Evolutionary conservation across 1,284 basidiomycete genomes (phyloP).

Genomic region (Ganoderma leucocontextum): DNA sequence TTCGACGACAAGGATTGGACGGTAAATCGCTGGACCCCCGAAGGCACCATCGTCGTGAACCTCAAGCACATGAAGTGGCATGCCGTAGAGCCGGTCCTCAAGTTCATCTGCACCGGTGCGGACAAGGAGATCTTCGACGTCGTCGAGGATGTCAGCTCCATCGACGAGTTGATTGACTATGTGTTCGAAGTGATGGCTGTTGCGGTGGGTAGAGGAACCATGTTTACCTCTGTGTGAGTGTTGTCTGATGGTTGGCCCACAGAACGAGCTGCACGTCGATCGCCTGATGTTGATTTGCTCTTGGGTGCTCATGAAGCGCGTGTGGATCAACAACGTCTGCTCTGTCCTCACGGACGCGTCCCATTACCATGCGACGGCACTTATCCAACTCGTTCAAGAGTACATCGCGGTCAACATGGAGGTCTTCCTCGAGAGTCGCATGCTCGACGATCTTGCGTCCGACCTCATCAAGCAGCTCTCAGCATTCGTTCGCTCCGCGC

Average conservation of each 20-base stretch:
- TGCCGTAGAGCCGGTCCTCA: conserved; percentile 80
- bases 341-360: conserved; percentile 86
- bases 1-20: conserved; percentile 91
- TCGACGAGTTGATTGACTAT: conserved; percentile 88
- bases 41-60: conserved; percentile 69
- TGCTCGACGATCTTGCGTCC: conserved; percentile 80
- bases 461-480: conserved; percentile 78
- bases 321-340: conserved; percentile 83
- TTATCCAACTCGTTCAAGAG: conserved; percentile 79
- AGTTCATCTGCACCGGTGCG: conserved; percentile 82
- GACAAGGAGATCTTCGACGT: conserved; percentile 81
- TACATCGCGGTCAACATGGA: conserved; percentile 91
- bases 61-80: conserved; percentile 82
- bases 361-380: conserved; percentile 77
- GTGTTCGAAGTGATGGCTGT: conserved; percentile 89
- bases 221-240: not conserved
- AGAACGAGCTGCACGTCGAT: conserved; percentile 92
- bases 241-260: conserved; percentile 6
- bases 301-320: conserved; percentile 71
- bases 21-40: conserved; percentile 59
- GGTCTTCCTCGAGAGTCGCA: conserved; percentile 82
- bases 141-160: conserved; percentile 69
- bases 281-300: conserved; percentile 89
- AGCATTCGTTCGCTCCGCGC: conserved; percentile 65
- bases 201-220: conserved; percentile 66